These are phyloP conservation scores for Phytophthora fragariae DNA, from an alignment of 352 stramenopile genomes.

Conservation along the genomic window DNA sequence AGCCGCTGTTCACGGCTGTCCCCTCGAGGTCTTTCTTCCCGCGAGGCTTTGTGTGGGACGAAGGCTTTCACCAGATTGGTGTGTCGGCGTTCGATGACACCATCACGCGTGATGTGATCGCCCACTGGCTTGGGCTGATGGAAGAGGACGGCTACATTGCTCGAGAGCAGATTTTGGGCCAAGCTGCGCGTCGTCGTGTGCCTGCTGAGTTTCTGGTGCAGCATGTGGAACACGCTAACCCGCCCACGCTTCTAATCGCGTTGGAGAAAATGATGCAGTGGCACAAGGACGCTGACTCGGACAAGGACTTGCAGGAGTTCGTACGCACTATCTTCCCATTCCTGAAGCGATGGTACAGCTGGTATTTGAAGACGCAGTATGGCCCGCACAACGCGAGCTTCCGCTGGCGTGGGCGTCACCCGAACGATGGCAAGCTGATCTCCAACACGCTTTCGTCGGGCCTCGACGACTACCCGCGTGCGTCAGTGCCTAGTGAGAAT, in stretches of 20 bases:
- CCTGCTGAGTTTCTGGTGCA: slow-evolving; percentile 92
- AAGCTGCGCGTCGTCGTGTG: slow-evolving; percentile 75
- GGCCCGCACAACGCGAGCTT: slow-evolving; percentile 60
- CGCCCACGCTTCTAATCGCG: slow-evolving; percentile 88
- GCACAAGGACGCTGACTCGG: slow-evolving; percentile 28
- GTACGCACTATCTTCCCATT: slow-evolving; percentile 72
- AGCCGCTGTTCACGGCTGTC: slow-evolving; percentile 87
- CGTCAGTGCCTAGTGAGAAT: slow-evolving; percentile 66
- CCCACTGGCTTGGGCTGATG: slow-evolving; percentile 91
- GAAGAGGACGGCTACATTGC: slow-evolving; percentile 91
- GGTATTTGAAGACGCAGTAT: slow-evolving; percentile 73
- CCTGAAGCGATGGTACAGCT: slow-evolving; percentile 79
- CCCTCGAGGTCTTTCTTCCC: slow-evolving; percentile 95
- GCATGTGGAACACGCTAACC: slow-evolving; percentile 92
- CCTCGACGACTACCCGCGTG: slow-evolving; percentile 93
- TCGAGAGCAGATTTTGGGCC: slow-evolving; percentile 91
- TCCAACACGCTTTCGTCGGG: slow-evolving; percentile 93
- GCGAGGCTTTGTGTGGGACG: slow-evolving; percentile 94
- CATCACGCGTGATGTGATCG: slow-evolving; percentile 84
- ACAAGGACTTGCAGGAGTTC: slow-evolving; percentile 44
- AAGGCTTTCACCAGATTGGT: slow-evolving; percentile 95
- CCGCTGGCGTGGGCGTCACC: slow-evolving; percentile 82
- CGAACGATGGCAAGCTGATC: slow-evolving; percentile 82
- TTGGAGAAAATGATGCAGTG: slow-evolving; percentile 80
- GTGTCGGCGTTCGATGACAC: slow-evolving; percentile 77